Evolutionary conservation across 139 green algal genomes (phyloP).

Genomic region (Chlamydomonas incerta): DNA sequence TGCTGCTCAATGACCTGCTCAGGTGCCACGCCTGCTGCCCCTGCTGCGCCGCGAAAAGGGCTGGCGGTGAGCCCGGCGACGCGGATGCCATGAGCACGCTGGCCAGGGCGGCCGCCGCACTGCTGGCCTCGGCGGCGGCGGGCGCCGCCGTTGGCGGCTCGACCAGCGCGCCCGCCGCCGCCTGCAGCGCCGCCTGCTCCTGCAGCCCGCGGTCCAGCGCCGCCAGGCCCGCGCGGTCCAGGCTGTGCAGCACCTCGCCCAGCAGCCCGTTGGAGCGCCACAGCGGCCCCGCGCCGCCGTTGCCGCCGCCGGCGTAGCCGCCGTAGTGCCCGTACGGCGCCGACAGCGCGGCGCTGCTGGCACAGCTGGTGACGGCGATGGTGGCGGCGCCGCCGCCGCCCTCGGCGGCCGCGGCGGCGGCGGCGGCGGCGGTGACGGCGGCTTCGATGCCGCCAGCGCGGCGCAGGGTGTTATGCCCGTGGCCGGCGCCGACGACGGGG

Average conservation of each 20-base stretch:
- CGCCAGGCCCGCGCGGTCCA: neutral
- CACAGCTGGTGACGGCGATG: too few relatives aligned
- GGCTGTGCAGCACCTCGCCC: neutral
- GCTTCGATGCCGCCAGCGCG: neutral
- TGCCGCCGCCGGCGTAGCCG: too few relatives aligned
- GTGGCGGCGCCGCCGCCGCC: too few relatives aligned
- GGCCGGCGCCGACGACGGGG: too few relatives aligned
- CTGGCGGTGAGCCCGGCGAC: neutral
- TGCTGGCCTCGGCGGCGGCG: neutral
- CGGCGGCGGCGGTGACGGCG: too few relatives aligned
- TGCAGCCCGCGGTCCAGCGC: neutral
- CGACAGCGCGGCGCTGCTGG: too few relatives aligned
- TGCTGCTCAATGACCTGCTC: neutral
- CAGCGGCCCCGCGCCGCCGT: neutral
- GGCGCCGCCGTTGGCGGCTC: neutral
- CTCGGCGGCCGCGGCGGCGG: too few relatives aligned
- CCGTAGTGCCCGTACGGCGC: neutral
- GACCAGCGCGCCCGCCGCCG: neutral
- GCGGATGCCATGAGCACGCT: neutral
- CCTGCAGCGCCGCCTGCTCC: neutral
- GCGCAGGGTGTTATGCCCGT: too few relatives aligned
- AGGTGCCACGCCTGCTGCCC: neutral
- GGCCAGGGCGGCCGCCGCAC: neutral
- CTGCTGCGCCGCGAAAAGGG: too few relatives aligned
- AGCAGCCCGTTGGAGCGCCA: neutral